phyloP scores from a whole-genome alignment of 1,284 basidiomycete genomes.

The Ganoderma lingzhi region DNA sequence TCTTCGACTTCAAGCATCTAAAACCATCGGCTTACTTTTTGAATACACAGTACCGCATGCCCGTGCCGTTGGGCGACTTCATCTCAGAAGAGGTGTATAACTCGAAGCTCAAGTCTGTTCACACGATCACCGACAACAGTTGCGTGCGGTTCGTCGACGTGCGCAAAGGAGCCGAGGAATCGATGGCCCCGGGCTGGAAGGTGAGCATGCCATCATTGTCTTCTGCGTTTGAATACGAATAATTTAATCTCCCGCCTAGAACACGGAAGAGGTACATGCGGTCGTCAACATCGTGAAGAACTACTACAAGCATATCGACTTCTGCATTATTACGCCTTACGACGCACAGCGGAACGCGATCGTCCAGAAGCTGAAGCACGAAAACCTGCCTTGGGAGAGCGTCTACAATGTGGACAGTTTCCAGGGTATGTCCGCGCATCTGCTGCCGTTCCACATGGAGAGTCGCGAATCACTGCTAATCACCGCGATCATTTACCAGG shows the following conservation, averaged over 20 bases:
- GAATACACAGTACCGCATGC: slow-evolving; percentile 55
- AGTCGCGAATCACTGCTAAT: slow-evolving; percentile 13
- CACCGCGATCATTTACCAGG: slow-evolving; percentile 25
- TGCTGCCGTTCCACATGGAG: not conserved
- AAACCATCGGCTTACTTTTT: slow-evolving; percentile 45
- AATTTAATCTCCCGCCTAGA: slow-evolving; percentile 41
- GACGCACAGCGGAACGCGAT: slow-evolving; percentile 66
- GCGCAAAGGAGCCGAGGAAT: slow-evolving; percentile 46
- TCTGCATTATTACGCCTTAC: slow-evolving; percentile 76
- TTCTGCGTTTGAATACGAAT: not conserved
- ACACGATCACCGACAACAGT: slow-evolving; percentile 38
- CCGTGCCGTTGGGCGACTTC: slow-evolving; percentile 54
- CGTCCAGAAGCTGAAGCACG: slow-evolving; percentile 54
- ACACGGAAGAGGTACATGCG: slow-evolving; percentile 48
- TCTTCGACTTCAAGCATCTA: slow-evolving; percentile 56
- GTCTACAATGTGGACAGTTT: slow-evolving; percentile 74
- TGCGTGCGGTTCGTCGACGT: slow-evolving; percentile 52
- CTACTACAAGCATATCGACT: slow-evolving; percentile 45
- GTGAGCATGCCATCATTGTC: slow-evolving; percentile 39
- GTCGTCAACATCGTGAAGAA: slow-evolving; percentile 48
- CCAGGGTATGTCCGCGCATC: slow-evolving; percentile 54
- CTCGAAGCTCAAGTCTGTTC: slow-evolving; percentile 46
- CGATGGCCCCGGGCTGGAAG: slow-evolving; percentile 49
- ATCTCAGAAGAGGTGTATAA: slow-evolving; percentile 55
- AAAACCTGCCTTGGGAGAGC: slow-evolving; percentile 56